phyloP scores from a whole-genome alignment of 129 eudicot species.

The sunflower (Helianthus annuus) region DNA sequence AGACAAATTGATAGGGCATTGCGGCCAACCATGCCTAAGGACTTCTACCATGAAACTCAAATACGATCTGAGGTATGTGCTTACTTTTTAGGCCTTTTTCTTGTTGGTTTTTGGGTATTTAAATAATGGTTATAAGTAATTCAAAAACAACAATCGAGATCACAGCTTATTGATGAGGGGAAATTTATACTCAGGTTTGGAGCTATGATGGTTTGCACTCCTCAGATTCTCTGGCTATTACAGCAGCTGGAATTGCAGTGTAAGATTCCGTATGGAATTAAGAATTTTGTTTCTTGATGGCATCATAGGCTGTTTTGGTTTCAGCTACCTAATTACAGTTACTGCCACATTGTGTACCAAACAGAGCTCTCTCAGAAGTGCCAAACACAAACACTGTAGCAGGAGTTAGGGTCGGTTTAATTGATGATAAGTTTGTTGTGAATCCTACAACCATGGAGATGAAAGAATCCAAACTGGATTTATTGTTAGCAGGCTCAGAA shows the following conservation, averaged over 20 bases:
- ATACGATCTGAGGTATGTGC: conserved; percentile 86
- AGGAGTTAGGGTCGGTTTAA: conserved; percentile 91
- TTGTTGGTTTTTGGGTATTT: conserved; percentile 9
- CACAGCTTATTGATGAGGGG: no score
- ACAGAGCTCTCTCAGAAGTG: conserved; percentile 93
- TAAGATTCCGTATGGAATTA: conserved; percentile 35
- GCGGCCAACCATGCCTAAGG: conserved; percentile 95
- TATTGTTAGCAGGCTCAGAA: conserved; percentile 86
- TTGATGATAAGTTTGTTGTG: conserved; percentile 75
- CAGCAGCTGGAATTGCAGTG: conserved; percentile 34
- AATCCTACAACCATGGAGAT: conserved; percentile 89
- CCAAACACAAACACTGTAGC: conserved; percentile 75
- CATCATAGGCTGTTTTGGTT: conserved; percentile 7
- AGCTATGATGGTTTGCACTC: conserved; percentile 61
- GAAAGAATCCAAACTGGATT: conserved; percentile 84
- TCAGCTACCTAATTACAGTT: conserved; percentile 17
- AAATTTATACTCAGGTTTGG: conserved; percentile 58
- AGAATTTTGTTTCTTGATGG: conserved; percentile 8
- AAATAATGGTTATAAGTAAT: neutral
- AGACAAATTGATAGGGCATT: conserved; percentile 94
- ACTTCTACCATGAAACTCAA: conserved; percentile 97
- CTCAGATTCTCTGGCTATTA: neutral
- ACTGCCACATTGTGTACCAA: conserved; percentile 21
- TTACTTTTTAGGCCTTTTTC: conserved; percentile 17
- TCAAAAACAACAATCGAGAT: no score